Conservation (phyloP, 257 asterid genomes). For the Coffea eugenioides region DNA sequence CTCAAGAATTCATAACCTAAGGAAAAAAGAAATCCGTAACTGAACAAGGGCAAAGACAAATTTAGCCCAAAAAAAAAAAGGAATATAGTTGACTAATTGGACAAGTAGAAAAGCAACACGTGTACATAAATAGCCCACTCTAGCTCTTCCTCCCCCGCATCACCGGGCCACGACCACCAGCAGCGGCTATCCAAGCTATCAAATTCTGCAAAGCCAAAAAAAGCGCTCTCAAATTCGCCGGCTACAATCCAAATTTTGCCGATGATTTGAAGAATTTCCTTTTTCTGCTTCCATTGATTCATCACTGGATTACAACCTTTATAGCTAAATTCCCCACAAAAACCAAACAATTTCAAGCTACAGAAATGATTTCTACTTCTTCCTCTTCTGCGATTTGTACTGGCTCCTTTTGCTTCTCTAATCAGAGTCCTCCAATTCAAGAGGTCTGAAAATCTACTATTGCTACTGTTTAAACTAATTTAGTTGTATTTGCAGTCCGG, state of each 20-base stretch:
- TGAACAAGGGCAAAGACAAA: no score
- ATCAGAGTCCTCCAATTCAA: background rate
- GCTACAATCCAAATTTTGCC: background rate
- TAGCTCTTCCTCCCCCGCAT: no score
- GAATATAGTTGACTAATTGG: no score
- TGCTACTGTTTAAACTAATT: background rate
- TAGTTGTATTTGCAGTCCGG: background rate
- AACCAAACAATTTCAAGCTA: background rate
- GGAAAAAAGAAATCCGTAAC: no score
- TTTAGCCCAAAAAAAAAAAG: no score
- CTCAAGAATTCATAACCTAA: no score
- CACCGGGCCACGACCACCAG: no score
- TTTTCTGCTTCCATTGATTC: background rate
- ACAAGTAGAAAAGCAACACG: no score
- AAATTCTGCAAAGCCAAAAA: no score
- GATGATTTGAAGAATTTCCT: no score
- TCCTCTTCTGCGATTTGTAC: background rate
- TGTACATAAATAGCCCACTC: no score
- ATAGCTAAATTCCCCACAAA: background rate
- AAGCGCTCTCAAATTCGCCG: background rate
- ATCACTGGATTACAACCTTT: background rate
- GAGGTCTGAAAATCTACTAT: constrained; percentile 18
- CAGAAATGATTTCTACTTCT: background rate
- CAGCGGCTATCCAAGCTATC: no score
- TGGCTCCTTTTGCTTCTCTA: background rate